Percentiles rank a stretch among this genome's conserved stretches.
phyloP scores from a whole-genome alignment of 495 filamentous ascomycete species.

The Penicillium bialowiezense region DNA sequence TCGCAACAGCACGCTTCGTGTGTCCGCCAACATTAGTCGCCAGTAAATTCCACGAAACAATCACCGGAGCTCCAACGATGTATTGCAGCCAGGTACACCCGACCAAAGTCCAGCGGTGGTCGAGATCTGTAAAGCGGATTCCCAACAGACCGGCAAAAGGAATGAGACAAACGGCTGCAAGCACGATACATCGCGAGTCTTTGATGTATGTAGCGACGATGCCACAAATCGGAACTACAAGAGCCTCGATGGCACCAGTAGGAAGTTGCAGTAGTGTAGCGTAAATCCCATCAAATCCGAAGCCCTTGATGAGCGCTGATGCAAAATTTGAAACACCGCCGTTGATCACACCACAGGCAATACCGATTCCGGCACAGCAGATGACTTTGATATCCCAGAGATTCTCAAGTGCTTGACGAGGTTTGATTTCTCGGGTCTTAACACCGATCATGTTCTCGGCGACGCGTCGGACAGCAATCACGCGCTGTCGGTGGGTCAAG shows the following conservation, averaged over 20 bases:
- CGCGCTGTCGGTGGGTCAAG: slow-evolving; percentile 40
- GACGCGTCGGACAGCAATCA: slow-evolving; percentile 41
- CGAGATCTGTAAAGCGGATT: slow-evolving; percentile 38
- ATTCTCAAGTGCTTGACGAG: slow-evolving; percentile 36
- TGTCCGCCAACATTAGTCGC: slow-evolving; percentile 62
- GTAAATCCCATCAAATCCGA: slow-evolving; percentile 33
- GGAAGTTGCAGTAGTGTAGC: slow-evolving; percentile 47
- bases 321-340: slow-evolving; percentile 46
- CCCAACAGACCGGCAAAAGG: slow-evolving; percentile 41
- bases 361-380: slow-evolving; percentile 32
- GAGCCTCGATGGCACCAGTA: slow-evolving; percentile 42
- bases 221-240: slow-evolving; percentile 35
- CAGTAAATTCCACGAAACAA: slow-evolving; percentile 55
- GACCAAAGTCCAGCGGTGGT: slow-evolving; percentile 49
- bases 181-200: slow-evolving; percentile 42
- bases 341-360: slow-evolving; percentile 44
- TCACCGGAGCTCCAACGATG: slow-evolving; percentile 45
- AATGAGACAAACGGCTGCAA: slow-evolving; percentile 31
- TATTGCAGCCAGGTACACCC: slow-evolving; percentile 53
- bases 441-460: slow-evolving; percentile 52
- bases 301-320: slow-evolving; percentile 46
- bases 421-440: slow-evolving; percentile 35
- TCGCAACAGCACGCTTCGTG: slow-evolving; percentile 57
- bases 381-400: slow-evolving; percentile 40
- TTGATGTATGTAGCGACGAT: slow-evolving; percentile 37